phyloP scores from a whole-genome alignment of 2,329 filamentous ascomycete genomes.

The Fusarium temperatum region DNA sequence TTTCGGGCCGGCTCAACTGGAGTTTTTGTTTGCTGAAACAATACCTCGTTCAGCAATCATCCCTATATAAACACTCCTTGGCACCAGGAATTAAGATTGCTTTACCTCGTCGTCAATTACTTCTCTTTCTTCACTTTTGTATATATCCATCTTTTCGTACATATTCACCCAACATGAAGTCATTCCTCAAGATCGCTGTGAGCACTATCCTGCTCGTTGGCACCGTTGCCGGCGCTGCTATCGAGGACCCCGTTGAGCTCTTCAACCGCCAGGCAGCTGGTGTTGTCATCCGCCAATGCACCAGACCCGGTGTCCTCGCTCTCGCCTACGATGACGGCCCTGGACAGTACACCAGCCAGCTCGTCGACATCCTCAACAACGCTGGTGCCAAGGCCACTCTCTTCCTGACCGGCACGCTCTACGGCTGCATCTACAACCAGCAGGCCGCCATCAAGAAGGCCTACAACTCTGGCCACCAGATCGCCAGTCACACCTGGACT shows the following conservation, averaged over 20 bases:
- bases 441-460: conserved; percentile 62
- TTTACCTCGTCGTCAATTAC: background rate
- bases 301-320: conserved; percentile 55
- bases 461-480: conserved; percentile 60
- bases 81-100: background rate
- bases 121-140: background rate
- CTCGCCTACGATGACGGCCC: conserved; percentile 66
- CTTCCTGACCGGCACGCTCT: conserved; percentile 62
- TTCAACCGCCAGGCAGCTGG: conserved; percentile 53
- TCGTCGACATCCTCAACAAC: conserved; percentile 61
- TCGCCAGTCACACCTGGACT: conserved; percentile 64
- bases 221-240: conserved; percentile 44
- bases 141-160: background rate
- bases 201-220: conserved; percentile 34
- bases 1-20: background rate
- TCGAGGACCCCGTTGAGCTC: conserved; percentile 48
- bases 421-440: conserved; percentile 62
- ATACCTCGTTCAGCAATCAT: background rate
- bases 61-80: conserved; percentile 11
- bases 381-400: conserved; percentile 62
- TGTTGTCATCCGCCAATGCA: conserved; percentile 56
- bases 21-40: background rate
- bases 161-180: conserved; percentile 12
- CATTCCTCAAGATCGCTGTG: conserved; percentile 12
- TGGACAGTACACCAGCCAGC: conserved; percentile 56